Base-by-base conservation (phyloP, 495 filamentous ascomycete genomes). In the Hypoxylon fragiforme region DNA sequence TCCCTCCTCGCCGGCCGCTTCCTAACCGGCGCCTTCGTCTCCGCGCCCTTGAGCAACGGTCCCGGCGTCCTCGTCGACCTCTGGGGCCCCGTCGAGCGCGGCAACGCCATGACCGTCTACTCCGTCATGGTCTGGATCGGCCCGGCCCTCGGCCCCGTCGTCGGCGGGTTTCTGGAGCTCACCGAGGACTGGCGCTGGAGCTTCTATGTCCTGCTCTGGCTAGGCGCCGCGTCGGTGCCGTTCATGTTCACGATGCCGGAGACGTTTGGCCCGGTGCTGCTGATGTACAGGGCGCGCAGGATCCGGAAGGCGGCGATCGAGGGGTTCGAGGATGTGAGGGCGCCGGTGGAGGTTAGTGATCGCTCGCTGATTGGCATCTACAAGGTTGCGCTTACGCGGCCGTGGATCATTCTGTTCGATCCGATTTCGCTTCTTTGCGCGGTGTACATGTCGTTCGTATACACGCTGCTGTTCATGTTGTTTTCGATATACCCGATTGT, bases 201-300 rank as follows among this genome's bases (percentile, higher is more conserved):
- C 42, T 78, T 79, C 49, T 76, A 77, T 48, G 75, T 77, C 36
- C 60, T 76, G 3, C 65, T 78, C 44, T 78, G 72, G 73, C 62
- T 80, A 3, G 72, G 62, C 5, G 73, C 60, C 37, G 57, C 30
- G 44, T 66, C 70, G 0, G 62, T 62, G 6, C n/a, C 75, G 5
- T 47, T 78, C 6, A 71, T 80, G 65, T 64, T 77, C 36, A 77
- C 74, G 14, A 71, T 77, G 7, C 87, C 88, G 6, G 88, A 91
- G 68, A 91, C 89, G 0, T 91, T 90, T 56, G 82, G 44, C 7
- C 62, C 70, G 16, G 76, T 81, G 20, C 72, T 90, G 18, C 72
- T 91, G 32, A 77, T 83, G 45, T 65, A 75, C 34, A 86, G 87
- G 52, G 89, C 88, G 8, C 70, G 53, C 14, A 72, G 40, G 71